phyloP scores from a whole-genome alignment of 176 grass and related monocot genomes.

The Phragmites australis region DNA sequence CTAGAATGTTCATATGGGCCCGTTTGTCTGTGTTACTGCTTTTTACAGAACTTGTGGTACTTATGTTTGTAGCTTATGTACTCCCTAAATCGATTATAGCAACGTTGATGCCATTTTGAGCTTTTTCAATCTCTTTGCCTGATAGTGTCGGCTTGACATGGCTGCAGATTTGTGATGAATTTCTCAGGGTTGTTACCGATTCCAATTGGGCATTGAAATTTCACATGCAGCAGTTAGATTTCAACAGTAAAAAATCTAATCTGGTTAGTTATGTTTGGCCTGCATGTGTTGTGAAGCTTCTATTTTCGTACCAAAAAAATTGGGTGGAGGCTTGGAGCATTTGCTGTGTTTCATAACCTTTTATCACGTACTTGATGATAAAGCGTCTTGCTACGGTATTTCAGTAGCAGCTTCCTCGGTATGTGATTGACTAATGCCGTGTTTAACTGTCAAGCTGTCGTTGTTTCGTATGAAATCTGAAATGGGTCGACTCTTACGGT shows the following conservation, averaged over 20 bases:
- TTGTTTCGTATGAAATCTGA: not conserved
- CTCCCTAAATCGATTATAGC: slow-evolving; percentile 58
- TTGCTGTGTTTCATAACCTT: too few species aligned
- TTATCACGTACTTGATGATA: too few species aligned
- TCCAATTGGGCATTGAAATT: not conserved
- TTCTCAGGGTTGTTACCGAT: not conserved
- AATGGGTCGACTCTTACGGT: too few species aligned
- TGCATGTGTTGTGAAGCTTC: not conserved
- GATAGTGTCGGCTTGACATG: not conserved
- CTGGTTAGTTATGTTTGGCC: not conserved
- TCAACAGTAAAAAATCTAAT: not conserved
- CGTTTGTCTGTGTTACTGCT: slow-evolving; percentile 38
- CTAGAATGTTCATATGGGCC: slow-evolving; percentile 48
- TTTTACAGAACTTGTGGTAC: slow-evolving; percentile 39
- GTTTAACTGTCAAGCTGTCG: not conserved
- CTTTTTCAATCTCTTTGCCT: not conserved
- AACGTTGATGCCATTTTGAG: slow-evolving; percentile 51
- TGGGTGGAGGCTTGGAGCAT: too few species aligned
- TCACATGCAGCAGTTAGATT: not conserved
- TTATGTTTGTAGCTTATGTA: slow-evolving; percentile 54
- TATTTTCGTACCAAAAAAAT: too few species aligned
- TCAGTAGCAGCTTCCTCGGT: too few species aligned
- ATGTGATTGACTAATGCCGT: not conserved
- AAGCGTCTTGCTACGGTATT: too few species aligned
- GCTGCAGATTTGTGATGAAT: not conserved